These are phyloP conservation scores for Saccharomycopsis babjevae DNA, from an alignment of 805 yeast species.

Conservation along the genomic window DNA sequence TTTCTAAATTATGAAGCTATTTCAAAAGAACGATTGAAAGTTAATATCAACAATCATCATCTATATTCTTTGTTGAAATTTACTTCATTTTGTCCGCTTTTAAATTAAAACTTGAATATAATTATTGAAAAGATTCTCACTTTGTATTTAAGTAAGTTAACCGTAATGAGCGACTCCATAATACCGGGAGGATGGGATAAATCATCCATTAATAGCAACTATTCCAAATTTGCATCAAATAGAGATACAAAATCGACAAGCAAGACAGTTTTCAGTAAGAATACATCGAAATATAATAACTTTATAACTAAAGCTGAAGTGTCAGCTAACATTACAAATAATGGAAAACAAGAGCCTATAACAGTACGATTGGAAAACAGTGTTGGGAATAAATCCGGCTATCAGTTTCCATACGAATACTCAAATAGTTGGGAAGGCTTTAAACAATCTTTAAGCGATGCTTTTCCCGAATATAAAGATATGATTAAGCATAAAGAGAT, in stretches of 20 bases:
- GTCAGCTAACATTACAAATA: background rate
- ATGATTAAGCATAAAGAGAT: slow-evolving; percentile 6
- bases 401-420: slow-evolving; percentile 16
- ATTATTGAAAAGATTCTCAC: background rate
- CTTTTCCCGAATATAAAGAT: slow-evolving; percentile 11
- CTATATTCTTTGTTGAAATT: background rate
- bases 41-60: too few species aligned
- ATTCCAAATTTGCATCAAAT: background rate
- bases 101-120: background rate
- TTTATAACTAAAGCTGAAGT: background rate
- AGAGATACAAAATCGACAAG: background rate
- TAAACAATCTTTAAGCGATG: slow-evolving; percentile 12
- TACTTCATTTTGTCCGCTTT: background rate
- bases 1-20: too few species aligned
- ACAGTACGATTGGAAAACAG: slow-evolving; percentile 8
- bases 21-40: too few species aligned
- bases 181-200: background rate
- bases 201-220: background rate
- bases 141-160: background rate
- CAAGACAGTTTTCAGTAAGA: background rate
- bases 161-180: background rate
- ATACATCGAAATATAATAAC: background rate
- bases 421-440: slow-evolving; percentile 12
- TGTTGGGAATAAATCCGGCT: background rate
- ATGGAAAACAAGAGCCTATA: slow-evolving; percentile 5